These are phyloP conservation scores for Heterobasidion occidentale DNA, from an alignment of 1,284 basidiomycete genomes.

Conservation along the genomic window DNA sequence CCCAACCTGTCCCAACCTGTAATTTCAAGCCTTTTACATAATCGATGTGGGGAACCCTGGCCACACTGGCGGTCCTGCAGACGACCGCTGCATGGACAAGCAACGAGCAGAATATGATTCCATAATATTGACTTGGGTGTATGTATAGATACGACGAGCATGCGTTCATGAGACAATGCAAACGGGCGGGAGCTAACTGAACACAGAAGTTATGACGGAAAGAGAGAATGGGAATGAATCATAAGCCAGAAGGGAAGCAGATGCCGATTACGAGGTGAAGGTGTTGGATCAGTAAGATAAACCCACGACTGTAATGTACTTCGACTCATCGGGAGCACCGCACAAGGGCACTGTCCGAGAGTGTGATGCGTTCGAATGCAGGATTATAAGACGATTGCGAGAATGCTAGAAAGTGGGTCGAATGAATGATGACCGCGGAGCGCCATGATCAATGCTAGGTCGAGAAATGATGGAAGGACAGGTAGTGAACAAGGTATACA, in stretches of 20 bases:
- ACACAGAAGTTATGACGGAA: neutral
- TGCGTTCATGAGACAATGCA: neutral
- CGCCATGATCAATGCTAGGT: no score
- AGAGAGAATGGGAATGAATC: neutral
- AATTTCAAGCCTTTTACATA: no score
- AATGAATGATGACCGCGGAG: no score
- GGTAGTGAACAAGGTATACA: no score
- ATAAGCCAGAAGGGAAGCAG: neutral
- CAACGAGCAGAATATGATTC: neutral
- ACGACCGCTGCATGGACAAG: no score
- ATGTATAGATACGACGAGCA: neutral
- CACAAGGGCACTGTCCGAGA: neutral
- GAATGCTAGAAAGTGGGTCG: neutral
- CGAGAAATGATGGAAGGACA: no score
- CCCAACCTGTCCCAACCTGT: no score
- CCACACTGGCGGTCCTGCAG: no score
- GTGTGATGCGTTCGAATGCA: neutral
- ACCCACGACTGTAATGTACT: neutral
- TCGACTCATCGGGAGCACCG: neutral
- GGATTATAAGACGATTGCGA: neutral
- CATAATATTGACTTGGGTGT: neutral
- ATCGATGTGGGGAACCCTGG: no score
- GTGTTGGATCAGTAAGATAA: neutral
- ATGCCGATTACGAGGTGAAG: neutral
- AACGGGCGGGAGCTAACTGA: neutral